phyloP scores from a whole-genome alignment of 2,329 filamentous ascomycete genomes.

The Fusarium aywerte region DNA sequence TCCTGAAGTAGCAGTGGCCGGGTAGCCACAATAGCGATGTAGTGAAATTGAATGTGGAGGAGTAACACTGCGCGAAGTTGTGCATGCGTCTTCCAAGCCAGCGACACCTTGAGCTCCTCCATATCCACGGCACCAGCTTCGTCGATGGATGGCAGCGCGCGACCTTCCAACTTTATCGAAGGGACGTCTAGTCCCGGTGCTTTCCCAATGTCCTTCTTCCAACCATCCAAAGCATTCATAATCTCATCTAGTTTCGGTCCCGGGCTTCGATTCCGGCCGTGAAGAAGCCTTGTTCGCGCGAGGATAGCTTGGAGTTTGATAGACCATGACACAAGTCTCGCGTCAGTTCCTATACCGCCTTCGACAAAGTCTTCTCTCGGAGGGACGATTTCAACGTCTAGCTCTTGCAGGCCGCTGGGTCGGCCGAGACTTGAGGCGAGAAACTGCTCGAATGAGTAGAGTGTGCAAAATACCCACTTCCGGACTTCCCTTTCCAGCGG shows the following conservation, averaged over 20 bases:
- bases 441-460: conserved; percentile 53
- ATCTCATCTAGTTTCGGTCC: conserved; percentile 32
- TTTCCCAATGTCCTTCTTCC: conserved; percentile 29
- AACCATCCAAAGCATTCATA: conserved; percentile 1
- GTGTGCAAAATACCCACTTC: conserved; percentile 52
- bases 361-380: conserved; percentile 47
- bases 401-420: conserved; percentile 50
- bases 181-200: conserved; percentile 27
- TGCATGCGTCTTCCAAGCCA: conserved; percentile 44
- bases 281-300: conserved; percentile 41
- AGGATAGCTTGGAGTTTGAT: conserved; percentile 48
- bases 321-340: conserved; percentile 47
- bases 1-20: conserved; percentile 47
- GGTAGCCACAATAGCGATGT: conserved; percentile 49
- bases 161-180: conserved; percentile 23
- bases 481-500: conserved; percentile 50
- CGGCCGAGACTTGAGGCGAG: conserved; percentile 52
- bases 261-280: conserved; percentile 8
- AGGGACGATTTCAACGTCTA: conserved; percentile 50
- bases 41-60: conserved; percentile 49
- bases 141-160: neutral
- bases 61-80: conserved; percentile 47
- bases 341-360: conserved; percentile 44
- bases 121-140: conserved; percentile 38
- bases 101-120: conserved; percentile 43